Conservation (phyloP, 2,329 filamentous ascomycete species). For the Dendryphion nanum region DNA sequence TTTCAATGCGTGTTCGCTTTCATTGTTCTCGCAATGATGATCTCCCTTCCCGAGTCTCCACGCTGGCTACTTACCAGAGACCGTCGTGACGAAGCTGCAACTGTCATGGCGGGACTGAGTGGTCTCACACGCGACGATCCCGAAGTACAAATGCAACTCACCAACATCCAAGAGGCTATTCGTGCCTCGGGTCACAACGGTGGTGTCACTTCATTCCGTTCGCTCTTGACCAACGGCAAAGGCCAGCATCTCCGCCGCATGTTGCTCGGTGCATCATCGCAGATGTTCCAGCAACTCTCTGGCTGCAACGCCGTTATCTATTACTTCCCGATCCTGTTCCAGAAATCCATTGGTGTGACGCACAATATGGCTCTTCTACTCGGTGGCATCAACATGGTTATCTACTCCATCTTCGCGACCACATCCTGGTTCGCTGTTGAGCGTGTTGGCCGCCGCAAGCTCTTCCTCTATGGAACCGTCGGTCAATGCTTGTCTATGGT, state of each 20-base stretch:
- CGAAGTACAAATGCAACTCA: slow-evolving; percentile 59
- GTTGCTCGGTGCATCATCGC: slow-evolving; percentile 56
- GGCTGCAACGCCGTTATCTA: slow-evolving; percentile 45
- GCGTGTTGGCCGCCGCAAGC: slow-evolving; percentile 52
- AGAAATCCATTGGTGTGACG: slow-evolving; percentile 51
- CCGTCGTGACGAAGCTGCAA: slow-evolving; percentile 58
- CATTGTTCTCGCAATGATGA: slow-evolving; percentile 57
- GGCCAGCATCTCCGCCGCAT: slow-evolving; percentile 66
- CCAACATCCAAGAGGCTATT: slow-evolving; percentile 64
- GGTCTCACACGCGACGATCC: slow-evolving; percentile 51
- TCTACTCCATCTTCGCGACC: slow-evolving; percentile 57
- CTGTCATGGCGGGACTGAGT: slow-evolving; percentile 52
- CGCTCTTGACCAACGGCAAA: slow-evolving; percentile 61
- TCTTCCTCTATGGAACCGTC: slow-evolving; percentile 43
- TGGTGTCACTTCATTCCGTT: slow-evolving; percentile 47
- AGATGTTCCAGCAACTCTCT: slow-evolving; percentile 23
- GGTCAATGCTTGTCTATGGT: slow-evolving; percentile 58
- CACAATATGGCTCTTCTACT: slow-evolving; percentile 45
- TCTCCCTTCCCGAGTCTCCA: slow-evolving; percentile 62
- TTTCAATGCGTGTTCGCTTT: slow-evolving; percentile 54
- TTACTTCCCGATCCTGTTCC: slow-evolving; percentile 43
- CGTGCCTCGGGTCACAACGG: slow-evolving; percentile 41
- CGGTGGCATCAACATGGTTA: slow-evolving; percentile 53
- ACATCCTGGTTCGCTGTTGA: slow-evolving; percentile 66
- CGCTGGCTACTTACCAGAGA: slow-evolving; percentile 66